Percentiles rank a stretch among this genome's conserved stretches.
phyloP scores from a whole-genome alignment of 352 stramenopile species.

The Phytopythium delawarense region DNA sequence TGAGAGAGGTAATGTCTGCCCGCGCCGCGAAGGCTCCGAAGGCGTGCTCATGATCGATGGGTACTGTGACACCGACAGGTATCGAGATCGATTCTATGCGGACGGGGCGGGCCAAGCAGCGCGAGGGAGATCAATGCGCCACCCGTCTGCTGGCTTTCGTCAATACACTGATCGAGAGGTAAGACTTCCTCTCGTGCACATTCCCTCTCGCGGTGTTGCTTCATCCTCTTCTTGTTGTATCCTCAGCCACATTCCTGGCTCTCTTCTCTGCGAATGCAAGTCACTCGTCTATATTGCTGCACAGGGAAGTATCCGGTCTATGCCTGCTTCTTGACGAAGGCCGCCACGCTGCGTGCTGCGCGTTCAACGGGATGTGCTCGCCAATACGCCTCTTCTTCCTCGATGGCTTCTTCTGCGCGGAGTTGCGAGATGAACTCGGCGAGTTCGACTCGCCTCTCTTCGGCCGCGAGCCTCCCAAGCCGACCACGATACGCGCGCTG shows the following conservation, averaged over 20 bases:
- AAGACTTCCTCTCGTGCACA: background rate
- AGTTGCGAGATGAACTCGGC: slow-evolving; percentile 92
- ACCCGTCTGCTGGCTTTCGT: background rate
- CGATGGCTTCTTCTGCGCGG: slow-evolving; percentile 85
- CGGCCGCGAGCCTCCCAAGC: slow-evolving; percentile 73
- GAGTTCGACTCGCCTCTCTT: slow-evolving; percentile 85
- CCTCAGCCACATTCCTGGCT: background rate
- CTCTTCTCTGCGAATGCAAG: background rate
- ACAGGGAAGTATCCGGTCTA: slow-evolving; percentile 7
- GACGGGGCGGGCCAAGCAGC: background rate
- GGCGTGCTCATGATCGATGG: background rate
- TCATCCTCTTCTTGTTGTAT: too few species aligned
- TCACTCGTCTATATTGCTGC: background rate
- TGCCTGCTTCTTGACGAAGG: slow-evolving; percentile 64
- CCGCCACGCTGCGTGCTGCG: slow-evolving; percentile 39
- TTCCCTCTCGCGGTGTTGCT: background rate
- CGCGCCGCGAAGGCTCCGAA: too few species aligned
- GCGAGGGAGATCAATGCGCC: background rate
- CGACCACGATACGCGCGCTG: slow-evolving; percentile 87
- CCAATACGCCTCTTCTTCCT: slow-evolving; percentile 87
- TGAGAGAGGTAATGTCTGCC: background rate
- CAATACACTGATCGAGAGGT: slow-evolving; percentile 2
- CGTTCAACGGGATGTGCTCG: slow-evolving; percentile 47
- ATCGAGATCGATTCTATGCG: background rate
- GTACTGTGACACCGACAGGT: background rate